A percentile compares a stretch with the other conserved stretches of the same genome.
phyloP scores from a whole-genome alignment of 768 basidiomycete species.

The Agaricus blazei region DNA sequence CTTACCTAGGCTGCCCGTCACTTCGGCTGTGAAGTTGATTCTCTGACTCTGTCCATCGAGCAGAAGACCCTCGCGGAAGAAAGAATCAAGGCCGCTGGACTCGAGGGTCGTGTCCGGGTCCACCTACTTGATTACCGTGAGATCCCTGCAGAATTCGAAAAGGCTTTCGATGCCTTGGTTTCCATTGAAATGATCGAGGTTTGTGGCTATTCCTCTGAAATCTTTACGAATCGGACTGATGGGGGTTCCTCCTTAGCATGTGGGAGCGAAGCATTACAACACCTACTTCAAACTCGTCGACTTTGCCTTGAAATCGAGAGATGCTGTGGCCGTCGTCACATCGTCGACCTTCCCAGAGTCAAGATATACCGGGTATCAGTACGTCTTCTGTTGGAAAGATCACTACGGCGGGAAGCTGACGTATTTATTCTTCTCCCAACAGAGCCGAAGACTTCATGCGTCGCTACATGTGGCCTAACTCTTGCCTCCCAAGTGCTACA shows the following conservation, averaged over 20 bases:
- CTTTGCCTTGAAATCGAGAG: conserved; percentile 64
- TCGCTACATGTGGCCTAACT: conserved; percentile 86
- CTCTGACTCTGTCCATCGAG: conserved; percentile 81
- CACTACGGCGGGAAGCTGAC: neutral
- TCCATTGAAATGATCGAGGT: conserved; percentile 83
- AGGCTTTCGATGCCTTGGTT: conserved; percentile 74
- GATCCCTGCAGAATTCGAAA: conserved; percentile 76
- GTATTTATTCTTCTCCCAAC: conserved; percentile 4
- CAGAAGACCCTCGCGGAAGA: conserved; percentile 88
- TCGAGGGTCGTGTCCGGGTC: conserved; percentile 69
- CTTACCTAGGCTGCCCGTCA: conserved; percentile 52
- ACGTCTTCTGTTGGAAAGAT: conserved; percentile 21
- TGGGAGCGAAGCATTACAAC: conserved; percentile 53
- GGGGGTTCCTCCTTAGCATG: conserved; percentile 31
- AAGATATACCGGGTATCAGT: conserved; percentile 68
- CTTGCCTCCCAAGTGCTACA: conserved; percentile 82
- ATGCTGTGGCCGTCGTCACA: conserved; percentile 65
- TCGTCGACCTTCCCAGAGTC: conserved; percentile 70
- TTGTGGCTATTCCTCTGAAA: conserved; percentile 22
- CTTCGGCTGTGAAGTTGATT: conserved; percentile 83
- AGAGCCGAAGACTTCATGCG: conserved; percentile 84
- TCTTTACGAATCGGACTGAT: conserved; percentile 25
- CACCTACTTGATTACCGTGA: conserved; percentile 91
- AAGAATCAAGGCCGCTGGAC: conserved; percentile 67
- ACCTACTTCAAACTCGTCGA: conserved; percentile 75